Base-by-base conservation (phyloP, 2,329 filamentous ascomycete species). In the Penicillium sp. region DNA sequence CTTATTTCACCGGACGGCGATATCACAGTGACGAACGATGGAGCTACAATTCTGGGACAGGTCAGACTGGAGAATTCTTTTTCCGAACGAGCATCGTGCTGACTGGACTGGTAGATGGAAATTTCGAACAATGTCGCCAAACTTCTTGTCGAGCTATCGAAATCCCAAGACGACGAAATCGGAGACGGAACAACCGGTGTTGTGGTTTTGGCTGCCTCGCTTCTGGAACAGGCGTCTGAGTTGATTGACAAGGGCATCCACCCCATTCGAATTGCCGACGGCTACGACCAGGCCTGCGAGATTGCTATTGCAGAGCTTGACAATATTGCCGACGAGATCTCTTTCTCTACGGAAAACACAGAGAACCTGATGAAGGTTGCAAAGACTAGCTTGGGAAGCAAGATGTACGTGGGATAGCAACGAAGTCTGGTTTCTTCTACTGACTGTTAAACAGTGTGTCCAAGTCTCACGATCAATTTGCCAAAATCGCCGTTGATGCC, bases 181-280 rank as follows among this genome's bases (percentile, higher is more conserved):
- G 94, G 94, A 70, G 94, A 99, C 73, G 94, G 94, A 63, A 99
- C 94, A 61, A 99, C 94, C 0, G 94, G 94, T 74, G 94, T 99
- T 14, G 94, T 99, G 52, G 95, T 99, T 49, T 80, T 99, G 64
- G 94, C 94, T 14, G 94, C 93, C 62, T 92, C 94, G 61, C 84
- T 99, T 62, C 81, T 99, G 60, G 95, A 99, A 77, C 93, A 97
- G 78, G 94, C 94, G 18, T 91, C 93, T 61, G 94, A 97, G 72
- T 84, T 99, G 66, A 97, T 99, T 74, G 95, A 99, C 83, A 99
- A 99, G 84, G 95, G 94, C 71, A 99, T 99, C 68, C 94, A 99
- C 78, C 94, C 94, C 60, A 99, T 99, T 73, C 84, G 95, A 66
- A 97, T 99, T 77, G 95, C 95, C 63, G 94, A 99, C 75, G 94